These are phyloP conservation scores for Lolium multiflorum DNA, from an alignment of 176 grass and related monocot species.

Conservation along the genomic window DNA sequence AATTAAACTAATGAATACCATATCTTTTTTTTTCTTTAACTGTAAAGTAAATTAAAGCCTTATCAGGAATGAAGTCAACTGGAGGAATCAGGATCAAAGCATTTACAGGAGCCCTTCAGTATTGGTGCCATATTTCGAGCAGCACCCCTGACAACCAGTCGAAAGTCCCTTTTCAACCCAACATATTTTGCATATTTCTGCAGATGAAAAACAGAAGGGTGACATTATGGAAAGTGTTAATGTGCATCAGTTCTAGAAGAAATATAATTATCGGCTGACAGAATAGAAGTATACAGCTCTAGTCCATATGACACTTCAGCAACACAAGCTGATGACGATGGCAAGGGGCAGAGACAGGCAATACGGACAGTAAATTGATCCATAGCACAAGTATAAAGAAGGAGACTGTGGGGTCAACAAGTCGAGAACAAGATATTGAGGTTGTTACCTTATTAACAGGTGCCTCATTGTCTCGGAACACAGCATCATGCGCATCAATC, in stretches of 20 bases:
- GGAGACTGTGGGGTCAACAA: background rate
- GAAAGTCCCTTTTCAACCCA: slow-evolving; percentile 94
- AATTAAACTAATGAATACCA: slow-evolving; percentile 11
- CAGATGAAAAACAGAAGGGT: slow-evolving; percentile 31
- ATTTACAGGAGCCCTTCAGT: slow-evolving; percentile 97
- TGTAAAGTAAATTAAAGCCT: slow-evolving; percentile 21
- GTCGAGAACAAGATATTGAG: slow-evolving; percentile 29
- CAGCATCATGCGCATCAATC: slow-evolving; percentile 94
- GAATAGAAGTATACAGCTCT: background rate
- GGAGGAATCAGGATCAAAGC: slow-evolving; percentile 52
- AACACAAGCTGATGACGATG: background rate
- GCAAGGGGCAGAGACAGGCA: background rate
- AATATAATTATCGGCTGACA: slow-evolving; percentile 18
- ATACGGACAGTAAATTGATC: slow-evolving; percentile 8
- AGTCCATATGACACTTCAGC: slow-evolving; percentile 10
- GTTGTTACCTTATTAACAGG: slow-evolving; percentile 87
- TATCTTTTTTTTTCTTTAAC: slow-evolving; percentile 17
- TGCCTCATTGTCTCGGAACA: slow-evolving; percentile 97
- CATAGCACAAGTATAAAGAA: background rate
- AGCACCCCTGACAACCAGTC: slow-evolving; percentile 91
- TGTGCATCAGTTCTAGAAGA: background rate
- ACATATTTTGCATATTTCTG: slow-evolving; percentile 98
- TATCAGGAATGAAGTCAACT: slow-evolving; percentile 28
- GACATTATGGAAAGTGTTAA: slow-evolving; percentile 16
- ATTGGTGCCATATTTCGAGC: slow-evolving; percentile 95